phyloP scores from a whole-genome alignment of 73 alveolate genomes.

The Paramecium octaurelia region DNA sequence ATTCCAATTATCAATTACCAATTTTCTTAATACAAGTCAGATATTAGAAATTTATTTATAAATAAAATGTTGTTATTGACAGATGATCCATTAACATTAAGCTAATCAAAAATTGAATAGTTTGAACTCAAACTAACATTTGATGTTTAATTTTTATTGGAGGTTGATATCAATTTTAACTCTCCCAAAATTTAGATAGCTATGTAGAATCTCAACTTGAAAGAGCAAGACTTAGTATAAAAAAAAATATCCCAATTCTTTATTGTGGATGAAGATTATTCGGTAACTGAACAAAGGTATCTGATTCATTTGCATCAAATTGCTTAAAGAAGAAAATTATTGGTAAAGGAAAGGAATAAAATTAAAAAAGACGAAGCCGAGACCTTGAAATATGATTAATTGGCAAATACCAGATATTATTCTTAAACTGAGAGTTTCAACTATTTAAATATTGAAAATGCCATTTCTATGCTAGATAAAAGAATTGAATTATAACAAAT shows the following conservation, averaged over 20 bases:
- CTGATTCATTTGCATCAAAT: not conserved
- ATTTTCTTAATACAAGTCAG: not conserved
- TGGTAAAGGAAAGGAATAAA: conserved; percentile 1
- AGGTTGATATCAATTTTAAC: not conserved
- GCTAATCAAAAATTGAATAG: not conserved
- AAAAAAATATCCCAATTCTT: not conserved
- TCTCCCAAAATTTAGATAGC: not conserved
- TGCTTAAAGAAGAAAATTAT: not conserved
- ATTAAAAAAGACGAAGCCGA: not conserved
- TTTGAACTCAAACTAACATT: not conserved
- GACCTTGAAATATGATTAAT: not conserved
- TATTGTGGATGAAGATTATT: not conserved
- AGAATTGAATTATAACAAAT: not conserved
- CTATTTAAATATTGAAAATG: not conserved
- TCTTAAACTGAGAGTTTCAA: not conserved
- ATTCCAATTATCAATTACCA: too few relatives aligned
- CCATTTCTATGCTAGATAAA: not conserved
- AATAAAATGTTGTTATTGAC: not conserved
- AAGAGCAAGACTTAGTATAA: not conserved
- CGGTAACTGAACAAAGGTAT: not conserved
- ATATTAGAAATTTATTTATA: not conserved
- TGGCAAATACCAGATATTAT: not conserved
- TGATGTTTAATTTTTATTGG: conserved; percentile 1
- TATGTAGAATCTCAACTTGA: not conserved
- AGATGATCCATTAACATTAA: not conserved